These are phyloP conservation scores for Penicillium desertorum DNA, from an alignment of 495 filamentous ascomycete genomes.

Conservation along the genomic window DNA sequence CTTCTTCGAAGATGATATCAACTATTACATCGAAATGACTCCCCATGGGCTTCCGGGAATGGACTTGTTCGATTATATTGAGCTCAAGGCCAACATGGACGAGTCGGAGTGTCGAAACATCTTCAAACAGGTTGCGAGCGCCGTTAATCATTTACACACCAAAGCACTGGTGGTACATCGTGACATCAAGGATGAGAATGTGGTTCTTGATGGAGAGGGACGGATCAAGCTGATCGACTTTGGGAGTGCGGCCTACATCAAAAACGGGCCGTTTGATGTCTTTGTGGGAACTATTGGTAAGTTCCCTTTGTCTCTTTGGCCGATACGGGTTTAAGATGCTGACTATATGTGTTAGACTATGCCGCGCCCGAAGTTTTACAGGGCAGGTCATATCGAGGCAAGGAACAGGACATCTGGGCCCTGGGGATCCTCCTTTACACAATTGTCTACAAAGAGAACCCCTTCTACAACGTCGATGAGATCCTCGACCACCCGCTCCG, in stretches of 20 bases:
- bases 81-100: constrained; percentile 94
- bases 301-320: constrained; percentile 25
- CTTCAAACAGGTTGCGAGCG: constrained; percentile 86
- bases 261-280: constrained; percentile 96
- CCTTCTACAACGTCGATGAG: constrained; percentile 98
- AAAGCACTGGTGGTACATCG: constrained; percentile 92
- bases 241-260: constrained; percentile 96
- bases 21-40: constrained; percentile 99
- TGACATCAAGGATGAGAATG: constrained; percentile 99
- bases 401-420: constrained; percentile 98
- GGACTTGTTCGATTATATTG: constrained; percentile 99
- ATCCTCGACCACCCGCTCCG: constrained; percentile 96
- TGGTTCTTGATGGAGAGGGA: constrained; percentile 91
- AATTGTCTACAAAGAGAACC: constrained; percentile 98
- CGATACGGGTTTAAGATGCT: background rate
- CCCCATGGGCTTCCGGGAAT: constrained; percentile 96
- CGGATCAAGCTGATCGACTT: constrained; percentile 98
- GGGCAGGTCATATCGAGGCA: constrained; percentile 88
- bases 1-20: constrained; percentile 96
- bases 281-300: constrained; percentile 98
- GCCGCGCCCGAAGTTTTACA: constrained; percentile 96
- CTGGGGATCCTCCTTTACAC: constrained; percentile 98
- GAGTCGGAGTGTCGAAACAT: constrained; percentile 92
- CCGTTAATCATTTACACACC: constrained; percentile 87
- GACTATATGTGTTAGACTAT: constrained; percentile 64